Evolutionary conservation across 352 stramenopile genomes (phyloP).

Genomic region (Phytophthora palmivora): DNA sequence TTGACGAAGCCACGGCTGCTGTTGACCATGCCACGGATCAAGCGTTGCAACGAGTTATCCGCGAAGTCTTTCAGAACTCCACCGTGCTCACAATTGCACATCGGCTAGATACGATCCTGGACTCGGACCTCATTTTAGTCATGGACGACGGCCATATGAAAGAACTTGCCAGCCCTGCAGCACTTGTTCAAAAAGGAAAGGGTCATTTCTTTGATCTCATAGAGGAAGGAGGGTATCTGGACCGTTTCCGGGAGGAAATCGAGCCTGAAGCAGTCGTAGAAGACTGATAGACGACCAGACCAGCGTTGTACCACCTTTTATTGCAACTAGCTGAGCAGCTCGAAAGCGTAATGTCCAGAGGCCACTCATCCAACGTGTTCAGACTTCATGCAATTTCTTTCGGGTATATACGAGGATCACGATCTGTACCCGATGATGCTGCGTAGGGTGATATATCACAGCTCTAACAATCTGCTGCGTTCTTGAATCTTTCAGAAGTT

Average conservation of each 20-base stretch:
- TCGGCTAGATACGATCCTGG: conserved; percentile 96
- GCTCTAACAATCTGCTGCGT: too few relatives aligned
- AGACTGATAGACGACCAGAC: too few relatives aligned
- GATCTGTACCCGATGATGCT: too few relatives aligned
- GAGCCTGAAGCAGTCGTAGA: too few relatives aligned
- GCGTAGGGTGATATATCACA: too few relatives aligned
- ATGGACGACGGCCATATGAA: conserved; percentile 83
- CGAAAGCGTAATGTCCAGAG: too few relatives aligned
- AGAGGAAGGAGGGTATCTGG: conserved; percentile 55
- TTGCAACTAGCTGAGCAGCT: too few relatives aligned
- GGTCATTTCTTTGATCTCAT: conserved; percentile 63
- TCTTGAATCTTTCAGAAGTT: too few relatives aligned
- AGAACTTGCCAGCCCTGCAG: conserved; percentile 81
- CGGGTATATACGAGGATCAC: too few relatives aligned
- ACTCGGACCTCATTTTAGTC: conserved; percentile 67
- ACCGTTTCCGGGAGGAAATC: conserved; percentile 24
- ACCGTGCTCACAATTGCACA: conserved; percentile 98
- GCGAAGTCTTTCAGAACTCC: conserved; percentile 82
- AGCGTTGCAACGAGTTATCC: conserved; percentile 75
- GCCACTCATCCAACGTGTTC: too few relatives aligned
- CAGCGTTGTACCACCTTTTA: too few relatives aligned
- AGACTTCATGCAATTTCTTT: too few relatives aligned
- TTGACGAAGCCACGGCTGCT: conserved; percentile 78
- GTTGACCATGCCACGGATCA: conserved; percentile 88
- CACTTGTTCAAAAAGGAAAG: conserved; percentile 52